Percentiles rank a stretch among this genome's conserved stretches.
phyloP scores from a whole-genome alignment of 2,329 filamentous ascomycete genomes.

The Lasiodiplodia gonubiensis region DNA sequence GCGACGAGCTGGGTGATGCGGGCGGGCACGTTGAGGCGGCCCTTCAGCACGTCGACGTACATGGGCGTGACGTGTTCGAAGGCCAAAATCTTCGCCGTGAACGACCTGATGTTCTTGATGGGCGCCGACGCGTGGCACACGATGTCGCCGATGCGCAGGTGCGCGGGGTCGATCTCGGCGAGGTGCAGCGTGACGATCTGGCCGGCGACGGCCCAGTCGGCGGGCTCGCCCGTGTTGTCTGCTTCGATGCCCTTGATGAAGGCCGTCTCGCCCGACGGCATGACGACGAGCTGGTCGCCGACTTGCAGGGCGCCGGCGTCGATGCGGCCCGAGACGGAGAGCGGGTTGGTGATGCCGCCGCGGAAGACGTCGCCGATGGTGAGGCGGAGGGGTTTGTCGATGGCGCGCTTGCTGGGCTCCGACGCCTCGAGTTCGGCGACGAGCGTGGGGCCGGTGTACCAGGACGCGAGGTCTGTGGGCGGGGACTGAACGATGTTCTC shows the following conservation, averaged over 20 bases:
- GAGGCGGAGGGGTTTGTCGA: constrained; percentile 82
- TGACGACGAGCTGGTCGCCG: constrained; percentile 78
- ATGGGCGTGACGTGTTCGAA: constrained; percentile 91
- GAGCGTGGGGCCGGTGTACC: constrained; percentile 82
- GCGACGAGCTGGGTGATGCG: constrained; percentile 74
- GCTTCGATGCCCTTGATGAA: constrained; percentile 82
- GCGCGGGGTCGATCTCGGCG: constrained; percentile 80
- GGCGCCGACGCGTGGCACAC: constrained; percentile 74
- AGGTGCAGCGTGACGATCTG: constrained; percentile 88
- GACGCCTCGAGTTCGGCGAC: constrained; percentile 85
- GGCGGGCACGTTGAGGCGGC: constrained; percentile 78
- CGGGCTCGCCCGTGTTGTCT: constrained; percentile 59
- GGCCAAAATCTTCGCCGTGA: constrained; percentile 83
- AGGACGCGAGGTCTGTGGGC: constrained; percentile 60
- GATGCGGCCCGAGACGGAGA: constrained; percentile 85
- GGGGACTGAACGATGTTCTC: constrained; percentile 77
- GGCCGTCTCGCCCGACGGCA: constrained; percentile 82
- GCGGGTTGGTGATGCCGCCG: constrained; percentile 75
- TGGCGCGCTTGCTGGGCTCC: constrained; percentile 71
- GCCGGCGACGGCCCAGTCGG: constrained; percentile 90
- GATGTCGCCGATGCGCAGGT: constrained; percentile 80
- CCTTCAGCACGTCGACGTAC: constrained; percentile 86
- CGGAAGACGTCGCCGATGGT: constrained; percentile 88
- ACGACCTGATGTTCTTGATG: constrained; percentile 72
- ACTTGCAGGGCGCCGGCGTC: constrained; percentile 83